Evolutionary conservation across 169 alveolate genomes (phyloP), one percentile per base, ranked within the genome.

Genomic region (Eimeria maxima): DNA sequence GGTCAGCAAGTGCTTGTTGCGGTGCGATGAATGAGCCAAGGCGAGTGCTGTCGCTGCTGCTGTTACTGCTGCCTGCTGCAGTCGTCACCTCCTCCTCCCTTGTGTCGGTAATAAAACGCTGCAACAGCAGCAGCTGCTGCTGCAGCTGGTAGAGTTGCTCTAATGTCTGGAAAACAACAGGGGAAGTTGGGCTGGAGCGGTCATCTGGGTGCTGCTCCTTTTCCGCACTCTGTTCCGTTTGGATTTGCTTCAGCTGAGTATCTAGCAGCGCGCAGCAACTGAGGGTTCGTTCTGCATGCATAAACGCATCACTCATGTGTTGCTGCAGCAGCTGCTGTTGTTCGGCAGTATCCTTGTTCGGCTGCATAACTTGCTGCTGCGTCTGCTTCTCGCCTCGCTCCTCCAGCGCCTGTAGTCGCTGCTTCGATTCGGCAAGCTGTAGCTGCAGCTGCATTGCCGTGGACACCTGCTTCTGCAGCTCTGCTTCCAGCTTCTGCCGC

Each of bases 371-470:
- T 29, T 83, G 71, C 71, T 10, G 74, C 47, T 83, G 76, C 60
- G 22, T 2, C 76, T 55, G 50, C 74, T 83, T 47, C 74, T 11
- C 53, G 18, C 29, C 47, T 53, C 11, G 91, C 76, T 83, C 45
- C 76, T 55, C 27, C 16, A 27, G 71, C 50, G 38, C 67, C 65
- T 42, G 65, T n/a, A 83, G 91, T 74, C 27, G 91, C 53, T 83
- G 57, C 91, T 83, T 73, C 91, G 33, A 20, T 29, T 50, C 73
- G 29, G 91, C 29, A 18, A 83, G 91, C 91, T 83, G 74, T n/a
- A n/a, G 74, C 60, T 55, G 91, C 91, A 47, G 55, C 76, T 83
- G 42, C 67, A 45, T 20, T 29, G 91, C 91, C 27, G 76, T 83
- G 11, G 71, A 53, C 29, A 83, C 76, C 57, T 83, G 71, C 71